Conservation (phyloP, 2,329 filamentous ascomycete species). For the Pyrenophora graminea region DNA sequence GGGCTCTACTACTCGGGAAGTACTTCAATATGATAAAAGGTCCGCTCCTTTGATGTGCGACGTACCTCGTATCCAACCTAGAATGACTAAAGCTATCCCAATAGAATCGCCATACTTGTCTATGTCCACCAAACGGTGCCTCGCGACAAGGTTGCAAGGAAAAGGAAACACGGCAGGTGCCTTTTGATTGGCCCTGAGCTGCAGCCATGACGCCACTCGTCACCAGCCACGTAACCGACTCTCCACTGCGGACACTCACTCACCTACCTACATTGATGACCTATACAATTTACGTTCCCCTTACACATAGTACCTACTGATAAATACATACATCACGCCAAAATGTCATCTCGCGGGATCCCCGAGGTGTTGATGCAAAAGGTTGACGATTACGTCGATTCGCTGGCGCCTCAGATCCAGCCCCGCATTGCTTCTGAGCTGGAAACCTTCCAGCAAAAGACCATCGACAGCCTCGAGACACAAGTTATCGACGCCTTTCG, state of each 20-base stretch:
- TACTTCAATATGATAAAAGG: no score
- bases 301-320: not conserved
- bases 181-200: not conserved
- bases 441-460: conserved; percentile 37
- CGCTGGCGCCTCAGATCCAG: conserved; percentile 37
- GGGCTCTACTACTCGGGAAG: no score
- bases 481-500: conserved; percentile 38
- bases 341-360: conserved; percentile 27
- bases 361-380: conserved; percentile 34
- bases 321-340: not conserved
- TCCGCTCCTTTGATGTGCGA: no score
- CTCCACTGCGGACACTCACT: not conserved
- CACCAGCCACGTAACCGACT: conserved; percentile 4
- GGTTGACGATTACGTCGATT: conserved; percentile 38
- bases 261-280: not conserved
- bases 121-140: not conserved
- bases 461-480: conserved; percentile 37
- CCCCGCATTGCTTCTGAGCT: conserved; percentile 38
- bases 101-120: not conserved
- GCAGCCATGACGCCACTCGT: not conserved
- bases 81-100: no score
- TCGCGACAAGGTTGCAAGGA: not conserved
- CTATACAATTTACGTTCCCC: not conserved
- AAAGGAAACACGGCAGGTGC: not conserved
- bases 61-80: no score